A percentile compares a stretch with the other conserved stretches of the same genome.
Evolutionary conservation across 345 rosid genomes (phyloP).

Genomic region (Cochlearia excelsa): DNA sequence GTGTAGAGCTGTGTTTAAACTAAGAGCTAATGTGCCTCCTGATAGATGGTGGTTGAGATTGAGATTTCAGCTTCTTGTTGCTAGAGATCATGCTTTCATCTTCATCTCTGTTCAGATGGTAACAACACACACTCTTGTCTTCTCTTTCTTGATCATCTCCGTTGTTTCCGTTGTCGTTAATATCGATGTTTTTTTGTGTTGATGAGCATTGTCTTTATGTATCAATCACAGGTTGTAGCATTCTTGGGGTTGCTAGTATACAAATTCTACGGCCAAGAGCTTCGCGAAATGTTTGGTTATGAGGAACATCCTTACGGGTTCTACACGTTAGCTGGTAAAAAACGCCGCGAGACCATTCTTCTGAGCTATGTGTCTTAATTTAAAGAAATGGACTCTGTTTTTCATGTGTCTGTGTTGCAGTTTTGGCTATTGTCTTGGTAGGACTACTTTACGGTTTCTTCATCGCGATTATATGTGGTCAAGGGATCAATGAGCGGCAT

Average conservation of each 20-base stretch:
- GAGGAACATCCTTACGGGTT: conserved; percentile 98
- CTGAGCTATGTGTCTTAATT: conserved; percentile 6
- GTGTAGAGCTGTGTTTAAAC: conserved; percentile 85
- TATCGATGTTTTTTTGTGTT: conserved; percentile 7
- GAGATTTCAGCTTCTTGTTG: conserved; percentile 97
- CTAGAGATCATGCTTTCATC: conserved; percentile 88
- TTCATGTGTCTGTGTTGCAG: conserved; percentile 41
- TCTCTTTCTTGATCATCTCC: neutral
- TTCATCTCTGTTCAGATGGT: conserved; percentile 96
- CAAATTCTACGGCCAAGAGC: conserved; percentile 92
- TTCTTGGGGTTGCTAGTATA: conserved; percentile 86
- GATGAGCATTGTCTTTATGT: conserved; percentile 14
- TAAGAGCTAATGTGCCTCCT: conserved; percentile 92
- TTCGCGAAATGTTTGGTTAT: conserved; percentile 96
- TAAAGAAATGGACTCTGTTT: too few relatives aligned
- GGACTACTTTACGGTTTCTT: conserved; percentile 96
- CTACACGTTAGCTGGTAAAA: conserved; percentile 85
- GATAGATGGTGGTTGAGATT: conserved; percentile 99
- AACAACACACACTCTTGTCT: conserved; percentile 19
- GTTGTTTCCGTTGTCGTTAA: conserved; percentile 5
- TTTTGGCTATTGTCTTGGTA: conserved; percentile 89
- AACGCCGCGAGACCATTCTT: too few relatives aligned
- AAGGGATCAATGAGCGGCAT: conserved; percentile 93
- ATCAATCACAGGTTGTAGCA: conserved; percentile 72
- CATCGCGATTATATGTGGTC: conserved; percentile 99